Evolutionary conservation across 176 grass and related monocot genomes (phyloP), one percentile per base, ranked within the genome.

Genomic region (Triticum timopheevii): DNA sequence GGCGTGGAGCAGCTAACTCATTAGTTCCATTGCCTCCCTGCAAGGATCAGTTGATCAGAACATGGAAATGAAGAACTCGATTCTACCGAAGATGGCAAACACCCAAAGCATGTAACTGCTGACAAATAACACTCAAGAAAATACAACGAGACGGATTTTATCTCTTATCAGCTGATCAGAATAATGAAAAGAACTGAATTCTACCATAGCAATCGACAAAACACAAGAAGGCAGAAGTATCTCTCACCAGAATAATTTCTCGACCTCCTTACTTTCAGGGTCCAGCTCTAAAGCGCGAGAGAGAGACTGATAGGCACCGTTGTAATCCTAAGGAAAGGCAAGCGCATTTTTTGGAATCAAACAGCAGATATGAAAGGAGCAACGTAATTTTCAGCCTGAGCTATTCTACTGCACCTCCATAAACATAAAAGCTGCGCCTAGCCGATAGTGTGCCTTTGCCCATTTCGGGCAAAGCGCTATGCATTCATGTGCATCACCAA

Each of bases 401-500:
- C 27, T 82, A 22, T 11, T 62, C 20, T 36, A 31, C 6, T 35
- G 39, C 56, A 86, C 82, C 59, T 88, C 13, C 65, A 92, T 34
- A 69, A 85, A 69, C 80, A 80, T 88, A 27, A 76, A 52, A 56
- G 52, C 52, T 20, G 52, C 81, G 50, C 82, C 82, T 40, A 65
- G 7, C 7, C 62, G 78, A 50, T 89, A 92, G 86, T 80, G 77
- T 15, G 82, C 69, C 44, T 88, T 92, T 49, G 45, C 74, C 77
- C 82, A 86, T 5, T 88, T 69, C 5, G 86, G 86, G 42, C 68
- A 30, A 25, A 92, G 73, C 13, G 1, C 4, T 7, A 36, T 34
- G 69, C 82, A 87, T 45, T 77, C 15, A 4, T n/a, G 5, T 4
- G 76, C 86, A 79, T 92, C 90, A 22, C 47, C 8, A 13, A 82